phyloP scores from a whole-genome alignment of 2,329 filamentous ascomycete genomes.

The Aspergillus fischeri region DNA sequence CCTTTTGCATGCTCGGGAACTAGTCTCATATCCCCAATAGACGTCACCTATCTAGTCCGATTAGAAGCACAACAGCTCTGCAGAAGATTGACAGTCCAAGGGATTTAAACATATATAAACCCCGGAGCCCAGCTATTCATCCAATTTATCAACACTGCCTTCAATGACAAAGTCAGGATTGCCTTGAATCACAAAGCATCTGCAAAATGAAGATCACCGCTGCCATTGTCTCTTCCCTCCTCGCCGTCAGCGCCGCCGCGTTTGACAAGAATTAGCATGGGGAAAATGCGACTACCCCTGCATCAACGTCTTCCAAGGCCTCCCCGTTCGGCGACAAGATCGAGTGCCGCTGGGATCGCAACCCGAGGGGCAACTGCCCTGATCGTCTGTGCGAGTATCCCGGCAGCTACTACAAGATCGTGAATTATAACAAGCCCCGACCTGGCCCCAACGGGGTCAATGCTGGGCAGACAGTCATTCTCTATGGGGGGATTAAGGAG shows the following conservation, averaged over 20 bases:
- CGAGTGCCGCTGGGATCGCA: slow-evolving; percentile 25
- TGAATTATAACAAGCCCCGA: slow-evolving; percentile 30
- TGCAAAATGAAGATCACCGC: slow-evolving; percentile 27
- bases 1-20: too few relatives aligned
- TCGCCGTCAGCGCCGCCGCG: slow-evolving; percentile 24
- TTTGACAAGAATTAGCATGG: slow-evolving; percentile 33
- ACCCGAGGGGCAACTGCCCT: slow-evolving; percentile 21
- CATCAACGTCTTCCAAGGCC: slow-evolving; percentile 30
- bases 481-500: slow-evolving; percentile 17
- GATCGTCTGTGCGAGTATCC: slow-evolving; percentile 18
- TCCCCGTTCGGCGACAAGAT: slow-evolving; percentile 24
- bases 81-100: too few relatives aligned
- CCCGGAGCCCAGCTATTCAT: neutral
- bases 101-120: neutral
- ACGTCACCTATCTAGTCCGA: too few relatives aligned
- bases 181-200: too few relatives aligned
- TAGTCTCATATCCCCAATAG: too few relatives aligned
- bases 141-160: neutral
- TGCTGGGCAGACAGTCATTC: slow-evolving; percentile 18
- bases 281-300: slow-evolving; percentile 32
- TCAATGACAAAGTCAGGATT: neutral
- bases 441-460: slow-evolving; percentile 17
- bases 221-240: slow-evolving; percentile 19
- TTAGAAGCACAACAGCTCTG: too few relatives aligned
- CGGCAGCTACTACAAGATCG: slow-evolving; percentile 21